A percentile compares a stretch with the other conserved stretches of the same genome.
Conservation (phyloP, 306 rosid species). For the Vigna angularis region DNA sequence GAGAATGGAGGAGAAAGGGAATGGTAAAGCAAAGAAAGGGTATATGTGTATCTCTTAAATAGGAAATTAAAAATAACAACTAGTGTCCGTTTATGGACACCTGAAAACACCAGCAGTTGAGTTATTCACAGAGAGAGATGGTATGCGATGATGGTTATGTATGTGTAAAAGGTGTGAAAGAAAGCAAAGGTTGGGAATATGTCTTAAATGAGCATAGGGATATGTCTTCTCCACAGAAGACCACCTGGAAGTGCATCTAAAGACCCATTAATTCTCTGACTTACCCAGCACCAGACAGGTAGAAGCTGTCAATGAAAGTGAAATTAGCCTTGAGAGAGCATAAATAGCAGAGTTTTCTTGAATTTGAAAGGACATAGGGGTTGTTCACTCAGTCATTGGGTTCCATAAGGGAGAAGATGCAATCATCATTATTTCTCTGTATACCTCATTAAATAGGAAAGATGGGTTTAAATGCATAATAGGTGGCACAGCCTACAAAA, state of each 20-base stretch:
- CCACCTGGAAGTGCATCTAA: constrained; percentile 68
- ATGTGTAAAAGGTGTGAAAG: neutral
- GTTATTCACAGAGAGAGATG: neutral
- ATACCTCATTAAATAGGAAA: constrained; percentile 53
- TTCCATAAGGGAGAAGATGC: constrained; percentile 52
- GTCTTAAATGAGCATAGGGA: constrained; percentile 48
- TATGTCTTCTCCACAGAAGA: constrained; percentile 55
- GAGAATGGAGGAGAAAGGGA: neutral
- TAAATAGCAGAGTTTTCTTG: constrained; percentile 45
- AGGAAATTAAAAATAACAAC: constrained; percentile 20
- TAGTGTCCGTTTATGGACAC: constrained; percentile 40
- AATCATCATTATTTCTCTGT: constrained; percentile 70
- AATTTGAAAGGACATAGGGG: constrained; percentile 75
- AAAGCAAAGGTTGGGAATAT: constrained; percentile 35
- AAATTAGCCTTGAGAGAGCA: constrained; percentile 46
- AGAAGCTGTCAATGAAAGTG: constrained; percentile 79
- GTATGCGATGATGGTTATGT: neutral
- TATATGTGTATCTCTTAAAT: constrained; percentile 27
- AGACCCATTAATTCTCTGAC: constrained; percentile 77
- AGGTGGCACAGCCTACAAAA: constrained; percentile 51
- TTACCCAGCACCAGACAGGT: constrained; percentile 62
- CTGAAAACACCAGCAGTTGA: constrained; percentile 38
- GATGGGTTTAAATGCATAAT: constrained; percentile 58
- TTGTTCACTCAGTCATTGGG: constrained; percentile 56
- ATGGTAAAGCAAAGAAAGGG: neutral